Conservation (phyloP, 441 rosid genomes). For the Biscutella laevigata region DNA sequence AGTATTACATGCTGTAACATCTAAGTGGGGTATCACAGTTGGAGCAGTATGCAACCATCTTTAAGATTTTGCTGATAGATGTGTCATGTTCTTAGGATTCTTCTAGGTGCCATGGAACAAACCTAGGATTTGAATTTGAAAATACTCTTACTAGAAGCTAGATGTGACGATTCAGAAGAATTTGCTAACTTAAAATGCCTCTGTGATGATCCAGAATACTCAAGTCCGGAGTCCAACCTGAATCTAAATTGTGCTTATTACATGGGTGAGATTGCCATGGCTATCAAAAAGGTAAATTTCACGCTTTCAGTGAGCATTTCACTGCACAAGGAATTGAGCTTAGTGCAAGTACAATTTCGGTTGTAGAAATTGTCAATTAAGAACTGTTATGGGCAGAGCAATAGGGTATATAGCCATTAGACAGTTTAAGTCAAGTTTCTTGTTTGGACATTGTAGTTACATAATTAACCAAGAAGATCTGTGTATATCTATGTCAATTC, state of each 20-base stretch:
- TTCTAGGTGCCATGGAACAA: conserved; percentile 9
- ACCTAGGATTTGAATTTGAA: background rate
- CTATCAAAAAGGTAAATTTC: conserved; percentile 66
- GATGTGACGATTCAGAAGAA: conserved; percentile 3
- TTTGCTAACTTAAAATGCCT: conserved; percentile 16
- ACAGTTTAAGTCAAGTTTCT: conserved; percentile 1
- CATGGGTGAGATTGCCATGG: conserved; percentile 95
- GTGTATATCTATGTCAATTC: background rate
- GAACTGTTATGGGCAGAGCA: background rate
- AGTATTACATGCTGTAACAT: background rate
- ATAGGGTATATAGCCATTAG: conserved; percentile 1
- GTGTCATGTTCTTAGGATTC: conserved; percentile 1
- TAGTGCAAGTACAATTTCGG: background rate
- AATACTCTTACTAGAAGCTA: background rate
- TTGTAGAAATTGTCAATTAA: background rate
- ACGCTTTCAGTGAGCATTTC: background rate
- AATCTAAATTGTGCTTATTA: conserved; percentile 64
- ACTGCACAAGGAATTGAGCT: background rate
- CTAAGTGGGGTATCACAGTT: background rate
- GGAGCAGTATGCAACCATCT: conserved; percentile 3
- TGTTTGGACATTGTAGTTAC: background rate
- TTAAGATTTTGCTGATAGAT: background rate
- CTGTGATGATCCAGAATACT: conserved; percentile 48
- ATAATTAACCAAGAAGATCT: background rate
- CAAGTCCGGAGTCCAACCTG: conserved; percentile 89